Conservation (phyloP, 2,329 filamentous ascomycete genomes). For the Gnomoniopsis smithogilvyi region DNA sequence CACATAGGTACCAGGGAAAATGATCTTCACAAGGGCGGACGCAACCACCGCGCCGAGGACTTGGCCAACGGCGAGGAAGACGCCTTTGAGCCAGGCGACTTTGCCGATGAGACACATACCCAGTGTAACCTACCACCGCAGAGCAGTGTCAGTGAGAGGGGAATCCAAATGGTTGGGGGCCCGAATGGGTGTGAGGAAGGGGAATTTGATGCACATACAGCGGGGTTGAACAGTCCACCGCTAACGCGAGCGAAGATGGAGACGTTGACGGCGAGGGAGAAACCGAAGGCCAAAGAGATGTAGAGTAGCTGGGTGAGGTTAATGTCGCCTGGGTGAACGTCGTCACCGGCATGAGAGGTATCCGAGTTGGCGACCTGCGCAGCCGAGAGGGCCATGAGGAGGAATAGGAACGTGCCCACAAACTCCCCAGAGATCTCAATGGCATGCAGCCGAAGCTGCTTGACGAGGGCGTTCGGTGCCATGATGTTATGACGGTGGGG, state of each 20-base stretch:
- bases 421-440: constrained; percentile 15
- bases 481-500: neutral
- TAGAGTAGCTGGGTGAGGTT: constrained; percentile 25
- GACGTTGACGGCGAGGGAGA: constrained; percentile 17
- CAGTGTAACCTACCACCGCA: constrained; percentile 34
- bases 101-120: constrained; percentile 44
- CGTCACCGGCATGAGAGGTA: constrained; percentile 5
- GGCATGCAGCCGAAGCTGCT: constrained; percentile 11
- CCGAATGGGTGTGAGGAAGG: neutral
- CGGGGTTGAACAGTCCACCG: constrained; percentile 17
- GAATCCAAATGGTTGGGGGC: neutral
- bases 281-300: constrained; percentile 17
- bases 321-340: constrained; percentile 12
- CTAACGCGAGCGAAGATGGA: constrained; percentile 15
- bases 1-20: constrained; percentile 31
- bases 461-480: constrained; percentile 3
- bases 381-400: constrained; percentile 14
- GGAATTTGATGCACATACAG: constrained; percentile 6
- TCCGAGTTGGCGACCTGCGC: constrained; percentile 25
- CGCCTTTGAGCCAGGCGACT: constrained; percentile 37
- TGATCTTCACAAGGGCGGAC: constrained; percentile 40
- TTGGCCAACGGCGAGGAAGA: constrained; percentile 25
- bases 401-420: constrained; percentile 18
- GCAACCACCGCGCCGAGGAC: constrained; percentile 33
- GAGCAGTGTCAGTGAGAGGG: neutral